A percentile compares a stretch with the other conserved stretches of the same genome.
Conservation (phyloP, 805 yeast species). For the Saturnispora sanitii region DNA sequence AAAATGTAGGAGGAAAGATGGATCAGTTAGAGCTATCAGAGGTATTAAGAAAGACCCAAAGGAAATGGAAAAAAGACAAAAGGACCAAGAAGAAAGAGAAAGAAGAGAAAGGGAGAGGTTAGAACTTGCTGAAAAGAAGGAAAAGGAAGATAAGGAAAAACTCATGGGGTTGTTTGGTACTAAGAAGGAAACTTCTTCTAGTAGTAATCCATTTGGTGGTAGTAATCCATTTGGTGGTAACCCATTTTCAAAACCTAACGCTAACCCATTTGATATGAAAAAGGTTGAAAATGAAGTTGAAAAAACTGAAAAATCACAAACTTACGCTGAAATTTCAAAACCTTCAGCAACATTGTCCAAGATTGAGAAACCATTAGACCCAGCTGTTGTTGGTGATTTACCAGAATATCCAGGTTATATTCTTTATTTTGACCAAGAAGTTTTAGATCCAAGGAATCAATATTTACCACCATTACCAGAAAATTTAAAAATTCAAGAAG, state of each 20-base stretch:
- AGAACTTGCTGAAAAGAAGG: conserved; percentile 30
- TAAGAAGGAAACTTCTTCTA: conserved; percentile 4
- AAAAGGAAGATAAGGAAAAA: conserved; percentile 30
- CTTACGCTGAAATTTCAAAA: conserved; percentile 7
- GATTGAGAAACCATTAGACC: background rate
- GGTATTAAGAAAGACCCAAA: conserved; percentile 58
- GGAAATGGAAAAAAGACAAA: conserved; percentile 32
- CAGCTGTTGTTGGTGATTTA: conserved; percentile 16
- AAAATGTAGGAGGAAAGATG: conserved; percentile 57
- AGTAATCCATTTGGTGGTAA: conserved; percentile 12
- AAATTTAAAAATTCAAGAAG: conserved; percentile 12
- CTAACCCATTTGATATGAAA: conserved; percentile 19
- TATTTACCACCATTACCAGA: conserved; percentile 38
- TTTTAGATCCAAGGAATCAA: conserved; percentile 39
- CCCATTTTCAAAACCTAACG: conserved; percentile 16
- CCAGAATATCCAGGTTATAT: conserved; percentile 58
- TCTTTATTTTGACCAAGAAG: conserved; percentile 66
- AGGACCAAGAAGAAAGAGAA: conserved; percentile 35
- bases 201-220: conserved; percentile 27
- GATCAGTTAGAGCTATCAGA: conserved; percentile 66
- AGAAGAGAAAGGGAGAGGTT: conserved; percentile 34
- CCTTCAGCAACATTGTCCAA: background rate
- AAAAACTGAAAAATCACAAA: background rate
- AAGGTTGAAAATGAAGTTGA: conserved; percentile 2
- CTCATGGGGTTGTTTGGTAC: conserved; percentile 26